Evolutionary conservation across 257 asterid genomes (phyloP).

Genomic region (Solanum chmielewskii): DNA sequence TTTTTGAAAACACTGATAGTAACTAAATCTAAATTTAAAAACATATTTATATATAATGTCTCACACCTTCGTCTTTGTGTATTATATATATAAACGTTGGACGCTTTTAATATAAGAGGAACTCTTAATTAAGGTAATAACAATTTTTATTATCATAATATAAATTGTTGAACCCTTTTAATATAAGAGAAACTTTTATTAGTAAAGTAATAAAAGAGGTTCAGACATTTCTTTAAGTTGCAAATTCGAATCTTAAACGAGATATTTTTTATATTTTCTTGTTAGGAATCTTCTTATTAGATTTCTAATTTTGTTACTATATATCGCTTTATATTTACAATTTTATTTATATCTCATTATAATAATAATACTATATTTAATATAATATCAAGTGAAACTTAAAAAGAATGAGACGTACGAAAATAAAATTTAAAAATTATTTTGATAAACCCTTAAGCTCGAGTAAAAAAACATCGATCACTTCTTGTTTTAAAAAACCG

Average conservation of each 20-base stretch:
- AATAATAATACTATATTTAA: no score
- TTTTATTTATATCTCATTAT: no score
- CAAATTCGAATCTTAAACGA: neutral
- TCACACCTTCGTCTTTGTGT: no score
- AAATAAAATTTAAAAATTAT: neutral
- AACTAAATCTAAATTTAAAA: no score
- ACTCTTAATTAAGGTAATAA: neutral
- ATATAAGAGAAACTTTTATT: neutral
- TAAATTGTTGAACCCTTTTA: neutral
- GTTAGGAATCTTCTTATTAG: no score
- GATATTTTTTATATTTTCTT: no score
- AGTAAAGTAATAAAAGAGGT: neutral
- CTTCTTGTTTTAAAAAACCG: neutral
- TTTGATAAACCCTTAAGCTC: neutral
- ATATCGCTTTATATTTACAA: no score
- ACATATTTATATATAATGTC: no score
- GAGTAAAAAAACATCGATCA: neutral
- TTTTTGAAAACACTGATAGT: no score
- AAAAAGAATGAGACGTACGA: neutral
- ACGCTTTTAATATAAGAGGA: neutral
- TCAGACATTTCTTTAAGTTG: no score
- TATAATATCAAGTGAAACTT: no score
- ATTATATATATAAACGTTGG: neutral
- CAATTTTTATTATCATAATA: neutral
- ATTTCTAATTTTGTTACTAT: no score